A percentile compares a stretch with the other conserved stretches of the same genome.
Evolutionary conservation across 1,284 basidiomycete genomes (phyloP).

Genomic region (Schizophyllum amplum): DNA sequence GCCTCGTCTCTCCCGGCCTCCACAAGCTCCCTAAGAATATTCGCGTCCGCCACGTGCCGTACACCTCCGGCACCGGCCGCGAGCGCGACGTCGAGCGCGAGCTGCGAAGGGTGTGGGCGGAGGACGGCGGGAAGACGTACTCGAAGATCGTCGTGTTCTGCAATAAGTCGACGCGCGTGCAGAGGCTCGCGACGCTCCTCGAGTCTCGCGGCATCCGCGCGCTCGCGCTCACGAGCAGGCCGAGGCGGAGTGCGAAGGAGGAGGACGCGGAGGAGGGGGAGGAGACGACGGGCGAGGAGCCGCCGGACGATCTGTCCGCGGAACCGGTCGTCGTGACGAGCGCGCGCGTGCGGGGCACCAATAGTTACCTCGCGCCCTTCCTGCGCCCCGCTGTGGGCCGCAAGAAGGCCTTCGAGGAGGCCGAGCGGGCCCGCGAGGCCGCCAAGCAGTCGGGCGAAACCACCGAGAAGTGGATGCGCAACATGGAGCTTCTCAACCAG

Average conservation of each 20-base stretch:
- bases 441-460: background rate
- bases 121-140: slow-evolving; percentile 42
- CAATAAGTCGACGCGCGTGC: slow-evolving; percentile 65
- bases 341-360: slow-evolving; percentile 56
- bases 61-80: slow-evolving; percentile 67
- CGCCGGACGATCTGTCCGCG: too few relatives aligned
- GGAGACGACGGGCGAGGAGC: slow-evolving; percentile 31
- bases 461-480: background rate
- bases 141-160: slow-evolving; percentile 75
- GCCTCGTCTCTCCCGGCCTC: slow-evolving; percentile 71
- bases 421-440: background rate
- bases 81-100: slow-evolving; percentile 71
- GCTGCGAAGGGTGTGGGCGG: slow-evolving; percentile 66
- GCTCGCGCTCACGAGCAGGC: slow-evolving; percentile 40
- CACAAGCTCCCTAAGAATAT: slow-evolving; percentile 71
- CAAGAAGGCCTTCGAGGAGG: slow-evolving; percentile 5
- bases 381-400: slow-evolving; percentile 27
- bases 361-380: slow-evolving; percentile 70
- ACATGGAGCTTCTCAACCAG: background rate
- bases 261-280: background rate
- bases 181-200: slow-evolving; percentile 49
- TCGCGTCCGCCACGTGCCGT: slow-evolving; percentile 62
- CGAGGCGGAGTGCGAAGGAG: background rate
- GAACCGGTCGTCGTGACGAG: slow-evolving; percentile 30
- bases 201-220: slow-evolving; percentile 52